Conservation (phyloP, 345 rosid species). For the Abelmoschus esculentus region DNA sequence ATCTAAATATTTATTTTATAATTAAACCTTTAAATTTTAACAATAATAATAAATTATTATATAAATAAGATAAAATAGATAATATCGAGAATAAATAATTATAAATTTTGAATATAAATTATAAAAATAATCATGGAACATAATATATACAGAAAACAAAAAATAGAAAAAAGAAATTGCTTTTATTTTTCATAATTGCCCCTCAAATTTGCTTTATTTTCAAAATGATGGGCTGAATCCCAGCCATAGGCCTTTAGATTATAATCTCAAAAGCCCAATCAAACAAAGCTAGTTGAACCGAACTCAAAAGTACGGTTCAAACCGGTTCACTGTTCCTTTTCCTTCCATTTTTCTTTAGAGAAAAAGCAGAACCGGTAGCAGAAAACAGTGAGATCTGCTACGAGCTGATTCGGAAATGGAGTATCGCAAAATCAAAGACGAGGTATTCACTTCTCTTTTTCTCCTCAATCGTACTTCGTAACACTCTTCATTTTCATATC, state of each 20-base stretch:
- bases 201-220: too few relatives aligned
- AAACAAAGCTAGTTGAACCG: background rate
- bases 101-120: too few relatives aligned
- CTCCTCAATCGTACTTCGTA: background rate
- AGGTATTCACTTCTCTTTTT: constrained; percentile 28
- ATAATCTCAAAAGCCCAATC: background rate
- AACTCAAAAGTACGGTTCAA: background rate
- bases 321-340: background rate
- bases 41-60: too few relatives aligned
- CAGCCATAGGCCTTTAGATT: background rate
- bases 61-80: too few relatives aligned
- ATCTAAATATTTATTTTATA: too few relatives aligned
- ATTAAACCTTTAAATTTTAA: too few relatives aligned
- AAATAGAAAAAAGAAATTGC: too few relatives aligned
- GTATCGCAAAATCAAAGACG: constrained; percentile 71
- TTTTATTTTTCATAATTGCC: too few relatives aligned
- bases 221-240: background rate
- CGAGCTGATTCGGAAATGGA: constrained; percentile 41
- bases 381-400: constrained; percentile 26
- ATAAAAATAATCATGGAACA: too few relatives aligned
- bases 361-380: background rate
- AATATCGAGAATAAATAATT: too few relatives aligned
- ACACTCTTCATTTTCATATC: background rate
- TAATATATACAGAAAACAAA: too few relatives aligned
- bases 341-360: background rate